Base-by-base conservation (phyloP, 768 basidiomycete genomes). In the Rhizopogon rudus region DNA sequence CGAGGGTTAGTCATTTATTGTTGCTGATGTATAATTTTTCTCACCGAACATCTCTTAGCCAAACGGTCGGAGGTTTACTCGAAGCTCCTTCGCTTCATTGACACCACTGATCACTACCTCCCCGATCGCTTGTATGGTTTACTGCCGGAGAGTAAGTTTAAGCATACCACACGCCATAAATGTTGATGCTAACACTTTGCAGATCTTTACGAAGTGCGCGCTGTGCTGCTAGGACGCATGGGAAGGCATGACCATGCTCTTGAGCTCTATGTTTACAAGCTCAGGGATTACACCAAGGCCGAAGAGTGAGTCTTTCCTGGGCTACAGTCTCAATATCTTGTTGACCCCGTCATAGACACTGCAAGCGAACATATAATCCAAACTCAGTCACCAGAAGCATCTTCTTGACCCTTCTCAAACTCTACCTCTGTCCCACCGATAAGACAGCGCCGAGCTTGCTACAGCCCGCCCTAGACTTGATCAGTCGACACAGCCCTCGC, bases 201-300 rank as follows among this genome's bases (percentile, higher is more conserved):
- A 94, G 93, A 93, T 62, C 76, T 97, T 40, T 93, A 82, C 56
- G 93, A 98, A 69, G 93, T 91, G 14, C 85, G 93, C 41, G 97
- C 97, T 0, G 86, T 98, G 56, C 78, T 99, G 6, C 75, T 98
- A 9, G 97, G 97, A 9, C 81, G 89, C 44, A 77, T 98, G 57
- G 93, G 90, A 1, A 84, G 91, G 52, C 96, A 98, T 58, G 93
- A 97, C 58, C 91, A 87, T 57, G 94, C 96, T 0, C 80, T 98
- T n/a, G 92, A 95, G 65, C 80, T 96, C 13, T 99, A 98, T 67
- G 93, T 95, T 6, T 88, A 98, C 65, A 83, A 85, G 37, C 76
- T 98, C 33, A 80, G 86, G 40, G 88, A 95, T 64, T 93, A 87
- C 67, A 57, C 71, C 28, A 93, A 93, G 58, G 97, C 97, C 0